Base-by-base conservation (phyloP, 139 green algal genomes). In the Haematococcus sp. region DNA sequence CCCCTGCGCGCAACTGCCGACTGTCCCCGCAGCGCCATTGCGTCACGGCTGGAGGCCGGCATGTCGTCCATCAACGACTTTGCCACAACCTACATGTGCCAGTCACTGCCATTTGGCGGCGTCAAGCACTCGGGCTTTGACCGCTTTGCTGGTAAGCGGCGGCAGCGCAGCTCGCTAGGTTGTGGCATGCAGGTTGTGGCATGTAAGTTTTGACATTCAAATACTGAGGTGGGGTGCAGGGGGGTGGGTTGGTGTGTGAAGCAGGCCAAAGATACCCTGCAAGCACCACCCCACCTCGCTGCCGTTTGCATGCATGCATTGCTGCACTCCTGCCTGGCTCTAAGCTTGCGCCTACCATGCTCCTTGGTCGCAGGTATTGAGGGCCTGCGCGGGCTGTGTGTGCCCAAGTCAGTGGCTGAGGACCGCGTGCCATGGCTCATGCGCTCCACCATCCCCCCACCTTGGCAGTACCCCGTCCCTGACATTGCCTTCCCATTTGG, bases 11-110 rank as follows among this genome's bases (percentile, higher is more conserved):
- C 46, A 17, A 15, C 15, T 55, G n/a, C n/a, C n/a, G n/a, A n/a
- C n/a, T n/a, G n/a, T n/a, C n/a, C 22, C 3, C 46, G 27, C 44
- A 72, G 83, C 32, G 30, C 49, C 13, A 90, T 98, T 13, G 90
- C 75, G 13, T n/a, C 44, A 0, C 79, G 79, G 20, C 72, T 97
- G 25, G 83, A 94, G 64, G 91, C 88, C 5, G 94, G 94, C 79
- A 98, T 98, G 93, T 88, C 80, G 17, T 86, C 80, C 76, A 92
- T 98, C 79, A 99, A 99, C 75, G 95, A 99, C 84, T 98, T 98
- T 75, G 89, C 83, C 44, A 90, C 88, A 23, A 98, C 93, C 46
- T 98, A 98, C 84, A 97, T 99, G 94, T 95, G 89, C 84, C 95
- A 99, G 87, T 94, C 87, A 1, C 89, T 99, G 84, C 95, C 95